Percentiles rank a stretch among this genome's conserved stretches.
Evolutionary conservation across 768 basidiomycete genomes (phyloP).

Genomic region (Tubosaeta sp.): DNA sequence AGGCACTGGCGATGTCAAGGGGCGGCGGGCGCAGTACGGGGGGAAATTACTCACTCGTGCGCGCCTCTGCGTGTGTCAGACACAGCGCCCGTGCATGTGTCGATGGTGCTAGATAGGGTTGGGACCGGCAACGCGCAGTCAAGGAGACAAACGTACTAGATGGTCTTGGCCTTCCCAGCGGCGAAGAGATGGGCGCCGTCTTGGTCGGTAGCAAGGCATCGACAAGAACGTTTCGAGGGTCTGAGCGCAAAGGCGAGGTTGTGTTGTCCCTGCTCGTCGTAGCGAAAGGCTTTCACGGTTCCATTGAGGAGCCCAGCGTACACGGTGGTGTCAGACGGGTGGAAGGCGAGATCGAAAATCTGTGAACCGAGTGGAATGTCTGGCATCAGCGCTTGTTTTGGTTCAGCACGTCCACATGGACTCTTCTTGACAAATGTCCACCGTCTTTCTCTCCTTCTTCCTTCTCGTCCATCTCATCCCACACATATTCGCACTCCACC

Average conservation of each 20-base stretch:
- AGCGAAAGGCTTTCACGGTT: constrained; percentile 74
- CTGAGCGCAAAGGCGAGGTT: constrained; percentile 55
- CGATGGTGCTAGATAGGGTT: constrained; percentile 50
- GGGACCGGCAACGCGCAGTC: constrained; percentile 1
- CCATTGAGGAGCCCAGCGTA: constrained; percentile 81
- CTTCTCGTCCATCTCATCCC: constrained; percentile 29
- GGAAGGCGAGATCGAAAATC: constrained; percentile 88
- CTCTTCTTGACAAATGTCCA: constrained; percentile 33
- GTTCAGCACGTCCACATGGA: constrained; percentile 22
- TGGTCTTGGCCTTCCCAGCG: constrained; percentile 74
- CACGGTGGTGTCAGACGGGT: constrained; percentile 66
- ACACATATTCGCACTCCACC: constrained; percentile 29
- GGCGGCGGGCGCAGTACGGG: constrained; percentile 3
- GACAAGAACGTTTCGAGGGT: constrained; percentile 81
- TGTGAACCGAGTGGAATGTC: constrained; percentile 71
- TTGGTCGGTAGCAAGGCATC: constrained; percentile 62
- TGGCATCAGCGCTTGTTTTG: constrained; percentile 21
- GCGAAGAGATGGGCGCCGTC: constrained; percentile 71
- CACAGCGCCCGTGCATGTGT: constrained; percentile 54
- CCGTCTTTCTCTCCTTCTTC: constrained; percentile 24
- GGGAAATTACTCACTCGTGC: constrained; percentile 58
- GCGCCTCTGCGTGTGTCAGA: constrained; percentile 45
- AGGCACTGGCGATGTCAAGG: constrained; percentile 33
- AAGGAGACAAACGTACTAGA: constrained; percentile 55
- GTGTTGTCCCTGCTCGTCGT: constrained; percentile 65